Base-by-base conservation (phyloP, 805 yeast species). In the Diddensiella caesifluorescens region DNA sequence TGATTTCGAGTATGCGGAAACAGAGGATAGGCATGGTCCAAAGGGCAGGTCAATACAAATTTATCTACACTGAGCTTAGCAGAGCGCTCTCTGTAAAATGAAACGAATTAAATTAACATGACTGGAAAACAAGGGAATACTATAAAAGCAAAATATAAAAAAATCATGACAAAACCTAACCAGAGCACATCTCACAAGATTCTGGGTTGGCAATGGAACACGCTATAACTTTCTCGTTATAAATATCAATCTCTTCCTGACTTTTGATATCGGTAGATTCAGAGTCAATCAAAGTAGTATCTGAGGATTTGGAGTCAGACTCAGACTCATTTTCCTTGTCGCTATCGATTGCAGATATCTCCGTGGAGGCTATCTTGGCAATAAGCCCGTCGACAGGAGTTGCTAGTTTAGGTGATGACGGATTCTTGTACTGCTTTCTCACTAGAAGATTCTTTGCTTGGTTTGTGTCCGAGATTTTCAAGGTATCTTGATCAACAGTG, bases 121-220 rank as follows among this genome's bases (percentile, higher is more conserved):
- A 31, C 22, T 23, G n/a, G 41, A 18, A 30, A 35, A 26, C 12
- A 29, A 29, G 10, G n/a, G 19, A 18, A 13, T 32, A n/a, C 41
- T 29, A 13, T 41, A 27, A 41, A 35, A n/a, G 29, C 10, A 22
- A 9, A 13, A 12, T 19, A 41, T 27, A 15, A 31, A n/a, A 34
- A 22, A 22, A 18, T n/a, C 15, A 13, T 10, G 9, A 13, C 6
- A 13, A 21, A 4, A 20, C 28, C 42, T 69, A 92, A 71, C 97
- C 97, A 46, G 97, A 90, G 73, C 98, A 92, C 97, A 92, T 92
- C 61, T 90, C 90, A 69, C 98, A 90, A 38, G 97, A 79, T 69
- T 86, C 97, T 46, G 97, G 97, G 70, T 92, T 90, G 45, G 84
- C 80, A 63, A 92, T 88, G 43, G 97, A 95, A 73, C 98, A 90